Base-by-base conservation (phyloP, 768 basidiomycete genomes). In the Rhizopogon vesiculosus region DNA sequence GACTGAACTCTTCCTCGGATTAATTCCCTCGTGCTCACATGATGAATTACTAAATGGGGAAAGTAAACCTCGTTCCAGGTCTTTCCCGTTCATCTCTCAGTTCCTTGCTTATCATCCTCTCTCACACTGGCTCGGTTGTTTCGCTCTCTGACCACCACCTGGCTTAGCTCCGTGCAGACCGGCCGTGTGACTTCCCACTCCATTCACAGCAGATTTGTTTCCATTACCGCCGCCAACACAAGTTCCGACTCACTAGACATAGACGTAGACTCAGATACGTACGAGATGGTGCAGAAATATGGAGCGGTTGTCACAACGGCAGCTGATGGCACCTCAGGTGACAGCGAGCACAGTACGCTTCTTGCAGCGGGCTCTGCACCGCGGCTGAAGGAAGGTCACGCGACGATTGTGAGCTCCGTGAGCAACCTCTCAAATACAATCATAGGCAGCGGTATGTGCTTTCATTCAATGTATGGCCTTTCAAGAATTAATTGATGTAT, bases 391-490 rank as follows among this genome's bases (percentile, higher is more conserved):
- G 87, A 89, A 18, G 92, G 92, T 0, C 82, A 82, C 69, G 92
- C 90, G 10, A 82, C 74, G 42, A 68, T 93, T 28, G 60, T 76
- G 18, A 89, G 88, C 59, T 85, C 83, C 49, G 77, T 91, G 51
- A 86, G 89, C 61, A 93, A 93, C 65, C 74, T 97, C 42, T 75
- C 85, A 25, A 97, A 97, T 62, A 97, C 94, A 0, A 93, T 95
- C 63, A 87, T 97, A 61, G 93, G 93, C 13, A 95, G 89, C 53
- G 92, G 92, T 85, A 68, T 63, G 80, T 78, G 29, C 19, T 56
- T 58, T 38, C 22, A 33, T 54, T 22, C n/a, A 15, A 33, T 29
- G 2, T 22, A 44, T 43, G 57, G 12, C 49, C n/a, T 15, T 22
- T n/a, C 53, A 12, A 53, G 9, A 29, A 31, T 53, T 60, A 25